Base-by-base conservation (phyloP, 257 asterid genomes). In the Perilla frutescens region DNA sequence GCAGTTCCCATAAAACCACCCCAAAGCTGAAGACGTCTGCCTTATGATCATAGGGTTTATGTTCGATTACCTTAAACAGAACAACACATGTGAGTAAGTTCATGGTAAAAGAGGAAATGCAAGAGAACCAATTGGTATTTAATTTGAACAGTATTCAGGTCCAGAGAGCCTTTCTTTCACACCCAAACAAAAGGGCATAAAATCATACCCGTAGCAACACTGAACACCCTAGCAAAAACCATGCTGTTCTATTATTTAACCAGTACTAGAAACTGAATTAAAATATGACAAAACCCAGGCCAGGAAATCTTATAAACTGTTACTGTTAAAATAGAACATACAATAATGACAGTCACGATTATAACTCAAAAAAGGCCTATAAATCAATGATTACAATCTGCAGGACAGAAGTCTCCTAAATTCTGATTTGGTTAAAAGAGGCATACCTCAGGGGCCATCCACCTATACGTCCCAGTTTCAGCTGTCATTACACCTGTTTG, bases 371-470 rank as follows among this genome's bases (percentile, higher is more conserved):
- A 36, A 34, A 10, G 12, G 60, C 44, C 6, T 55, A 4, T 45
- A 57, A 55, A 26, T 50, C 67, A 7, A 43, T 53, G 3, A 50
- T 14, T 34, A 29, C 34, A 51, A 54, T 43, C 20, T 31, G 51
- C 60, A 70, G 7, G 51, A 32, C 44, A 2, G 43, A 34, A 1
- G 26, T 39, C 15, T 29, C 29, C n/a, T 7, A 66, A 72, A 65
- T 53, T 71, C 37, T 58, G 53, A 74, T 44, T 70, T 32, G 62
- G 72, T 77, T 43, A 49, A 71, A 44, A 59, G 71, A 72, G 68
- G 51, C 60, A 64, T 82, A 95, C 99, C 99, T 95, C 99, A 62
- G 99, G 99, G 57, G 99, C 98, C 99, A 95, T 95, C 99, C 99
- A 95, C 75, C 99, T 82, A 62, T 95, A 95, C 0, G 99, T 95